These are phyloP conservation scores for Lodderomyces oxycetoniae DNA, from an alignment of 1,139 yeast genomes.

Conservation along the genomic window DNA sequence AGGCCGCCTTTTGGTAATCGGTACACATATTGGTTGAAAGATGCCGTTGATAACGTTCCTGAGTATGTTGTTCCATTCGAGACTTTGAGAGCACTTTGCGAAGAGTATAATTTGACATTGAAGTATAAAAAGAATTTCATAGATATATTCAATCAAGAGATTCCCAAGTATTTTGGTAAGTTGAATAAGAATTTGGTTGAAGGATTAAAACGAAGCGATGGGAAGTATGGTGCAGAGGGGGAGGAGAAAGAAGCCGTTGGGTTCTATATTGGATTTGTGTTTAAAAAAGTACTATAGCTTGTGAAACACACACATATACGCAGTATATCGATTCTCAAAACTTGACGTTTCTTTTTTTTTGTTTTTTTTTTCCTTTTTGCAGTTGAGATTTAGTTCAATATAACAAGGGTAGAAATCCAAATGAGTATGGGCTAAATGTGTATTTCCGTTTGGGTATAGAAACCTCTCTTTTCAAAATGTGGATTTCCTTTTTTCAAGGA, in stretches of 20 bases:
- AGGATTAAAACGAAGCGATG: constrained; percentile 70
- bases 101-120: constrained; percentile 73
- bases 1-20: constrained; percentile 78
- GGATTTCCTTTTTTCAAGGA: too few relatives aligned
- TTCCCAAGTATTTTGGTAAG: constrained; percentile 57
- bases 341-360: too few relatives aligned
- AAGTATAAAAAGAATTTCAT: constrained; percentile 73
- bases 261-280: constrained; percentile 76
- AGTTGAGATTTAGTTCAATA: too few relatives aligned
- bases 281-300: constrained; percentile 43
- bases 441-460: too few relatives aligned
- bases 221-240: constrained; percentile 82
- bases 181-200: constrained; percentile 63
- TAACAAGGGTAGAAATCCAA: too few relatives aligned
- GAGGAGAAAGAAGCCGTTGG: constrained; percentile 88
- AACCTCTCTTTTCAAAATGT: too few relatives aligned
- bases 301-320: too few relatives aligned
- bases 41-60: constrained; percentile 95
- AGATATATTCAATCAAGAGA: constrained; percentile 76
- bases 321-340: too few relatives aligned
- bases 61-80: constrained; percentile 98
- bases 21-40: constrained; percentile 76
- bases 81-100: constrained; percentile 73
- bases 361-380: too few relatives aligned
- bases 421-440: too few relatives aligned